A percentile compares a stretch with the other conserved stretches of the same genome.
These are phyloP conservation scores for Rehmannia glutinosa DNA, from an alignment of 257 asterid species.

Conservation along the genomic window DNA sequence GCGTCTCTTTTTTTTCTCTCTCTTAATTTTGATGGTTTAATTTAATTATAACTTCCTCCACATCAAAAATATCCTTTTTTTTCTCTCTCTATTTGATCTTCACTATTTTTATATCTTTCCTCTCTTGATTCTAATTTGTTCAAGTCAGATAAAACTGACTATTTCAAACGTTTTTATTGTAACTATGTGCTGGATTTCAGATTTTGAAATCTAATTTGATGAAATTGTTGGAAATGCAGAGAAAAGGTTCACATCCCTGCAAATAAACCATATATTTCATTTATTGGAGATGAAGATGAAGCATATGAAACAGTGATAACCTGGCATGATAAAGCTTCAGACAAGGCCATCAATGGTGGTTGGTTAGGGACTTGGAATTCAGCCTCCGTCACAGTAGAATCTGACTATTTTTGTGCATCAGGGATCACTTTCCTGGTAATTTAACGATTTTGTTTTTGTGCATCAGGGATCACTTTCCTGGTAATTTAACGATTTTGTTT, in stretches of 20 bases:
- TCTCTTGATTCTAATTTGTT: no score
- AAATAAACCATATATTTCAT: slow-evolving; percentile 58
- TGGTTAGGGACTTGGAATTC: slow-evolving; percentile 58
- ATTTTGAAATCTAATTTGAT: no score
- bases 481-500: no score
- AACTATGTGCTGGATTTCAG: no score
- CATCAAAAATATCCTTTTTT: not conserved
- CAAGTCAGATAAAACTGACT: no score
- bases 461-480: no score
- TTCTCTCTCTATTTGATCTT: not conserved
- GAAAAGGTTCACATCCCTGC: slow-evolving; percentile 68
- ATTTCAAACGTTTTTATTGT: no score
- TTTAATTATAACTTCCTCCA: not conserved
- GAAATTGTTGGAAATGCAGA: slow-evolving; percentile 23
- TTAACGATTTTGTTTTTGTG: no score
- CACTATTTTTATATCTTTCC: not conserved
- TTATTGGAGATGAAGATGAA: slow-evolving; percentile 44
- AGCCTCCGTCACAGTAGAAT: slow-evolving; percentile 57
- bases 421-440: slow-evolving; percentile 67
- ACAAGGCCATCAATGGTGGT: slow-evolving; percentile 29
- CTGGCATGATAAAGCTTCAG: slow-evolving; percentile 74
- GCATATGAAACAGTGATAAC: slow-evolving; percentile 42
- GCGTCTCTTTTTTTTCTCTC: not conserved
- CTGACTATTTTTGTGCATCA: slow-evolving; percentile 69
- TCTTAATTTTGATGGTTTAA: not conserved